Base-by-base conservation (phyloP, 305 asterid species). In the Salvia sclarea region DNA sequence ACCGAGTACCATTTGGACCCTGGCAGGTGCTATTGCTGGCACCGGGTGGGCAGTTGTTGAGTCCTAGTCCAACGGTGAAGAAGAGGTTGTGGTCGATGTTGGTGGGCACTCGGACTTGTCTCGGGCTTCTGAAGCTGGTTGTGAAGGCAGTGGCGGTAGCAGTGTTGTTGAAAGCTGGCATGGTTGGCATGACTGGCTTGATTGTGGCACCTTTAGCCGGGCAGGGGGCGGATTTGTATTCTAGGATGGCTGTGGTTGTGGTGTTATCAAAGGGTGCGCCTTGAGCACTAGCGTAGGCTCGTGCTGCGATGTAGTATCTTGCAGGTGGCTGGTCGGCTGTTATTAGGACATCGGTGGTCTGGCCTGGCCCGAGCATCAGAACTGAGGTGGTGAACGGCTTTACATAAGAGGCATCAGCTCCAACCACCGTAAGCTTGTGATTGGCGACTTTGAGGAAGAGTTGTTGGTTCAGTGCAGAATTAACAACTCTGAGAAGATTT, bases 291-390 rank as follows among this genome's bases (percentile, higher is more conserved):
- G 86, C 85, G 31, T 88, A 86, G 31, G 96, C 88, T 1, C 74
- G 70, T 18, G 89, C 94, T 10, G 88, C 91, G 47, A 85, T 80
- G 76, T 88, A 86, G 83, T 86, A 86, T 45, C 79, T 66, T 24
- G 84, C 83, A 0, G 89, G 78, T 21, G 82, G 82, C 64, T 88
- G 96, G 74, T 86, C 80, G 9, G 88, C 86, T 0, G 85, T 85
- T 61, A 89, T 69, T 25, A 89, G 87, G 72, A 89, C 87, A n/a
- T 89, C 90, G 0, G 86, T 84, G 22, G 94, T 89, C 64, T 89
- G 91, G 61, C 96, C 91, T 0, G 96, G 96, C 28, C 88, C 90
- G 1, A 89, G 58, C 96, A 89, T 86, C 73, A 89, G 80, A 44
- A 89, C 84, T 1, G 80, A 73, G 68, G 90, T 86, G 54, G 81